Base-by-base conservation (phyloP, 169 alveolate genomes). In the Toxoplasma gondii region DNA sequence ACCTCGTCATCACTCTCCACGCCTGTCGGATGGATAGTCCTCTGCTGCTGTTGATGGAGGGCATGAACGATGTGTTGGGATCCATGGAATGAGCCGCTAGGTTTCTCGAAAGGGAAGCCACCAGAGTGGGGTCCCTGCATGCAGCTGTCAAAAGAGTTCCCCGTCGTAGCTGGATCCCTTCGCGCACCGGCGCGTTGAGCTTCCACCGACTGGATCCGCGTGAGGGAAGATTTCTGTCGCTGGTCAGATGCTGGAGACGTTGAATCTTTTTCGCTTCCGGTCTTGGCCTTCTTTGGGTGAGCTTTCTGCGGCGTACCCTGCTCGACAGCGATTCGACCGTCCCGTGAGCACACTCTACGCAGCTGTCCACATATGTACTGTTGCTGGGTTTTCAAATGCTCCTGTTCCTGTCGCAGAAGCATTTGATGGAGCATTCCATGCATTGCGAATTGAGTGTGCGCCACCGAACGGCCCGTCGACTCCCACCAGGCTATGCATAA, bases 401-500 rank as follows among this genome's bases (percentile, higher is more conserved):
- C 45, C 44, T 38, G 84, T 34, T 74, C 49, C 84, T 74, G 49
- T 22, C 27, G 49, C 7, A 74, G 44, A 1, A 74, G 84, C 84
- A 74, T 74, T 16, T 74, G 84, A 34, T 74, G 84, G 27, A 74
- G 84, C 84, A 74, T 36, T 22, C 84, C 84, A 34, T 74, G 84
- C 84, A 74, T 74, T 19, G 84, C 84, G 4, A 74, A 74, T 19
- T 74, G 84, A 24, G 84, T 74, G 84, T 74, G 84, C 41, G 45
- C 49, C 49, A 74, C 84, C 24, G 84, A 74, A 24, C 84, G 84
- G 45, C 84, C 84, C 7, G 84, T 74, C 45, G 84, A 74, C 45
- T 74, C 84, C 84, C 84, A 74, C 84, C 84, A 74, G 22, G 45
- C 45, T 74, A 74, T 38, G 84, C 84, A 74, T 41, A 36, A 49